phyloP scores from a whole-genome alignment of 495 filamentous ascomycete genomes.

The Penicillium pancosmium region DNA sequence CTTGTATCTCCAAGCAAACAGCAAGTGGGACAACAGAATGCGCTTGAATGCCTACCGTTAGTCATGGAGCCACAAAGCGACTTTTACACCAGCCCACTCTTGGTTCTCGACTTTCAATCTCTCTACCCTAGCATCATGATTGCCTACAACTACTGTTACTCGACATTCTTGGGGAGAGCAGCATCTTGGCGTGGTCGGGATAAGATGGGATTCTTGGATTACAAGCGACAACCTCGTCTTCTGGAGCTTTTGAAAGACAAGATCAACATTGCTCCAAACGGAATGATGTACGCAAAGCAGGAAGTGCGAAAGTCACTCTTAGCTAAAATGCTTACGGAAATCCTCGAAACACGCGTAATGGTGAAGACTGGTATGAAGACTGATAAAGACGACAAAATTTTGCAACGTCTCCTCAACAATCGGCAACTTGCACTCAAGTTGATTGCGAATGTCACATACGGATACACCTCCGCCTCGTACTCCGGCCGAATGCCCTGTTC shows the following conservation, averaged over 20 bases:
- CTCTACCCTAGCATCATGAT: conserved; percentile 98
- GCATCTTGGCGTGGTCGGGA: conserved; percentile 83
- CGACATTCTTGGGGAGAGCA: conserved; percentile 88
- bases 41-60: conserved; percentile 89
- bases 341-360: conserved; percentile 96
- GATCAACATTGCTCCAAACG: conserved; percentile 94
- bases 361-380: conserved; percentile 96
- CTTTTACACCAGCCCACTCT: conserved; percentile 86
- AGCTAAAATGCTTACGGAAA: conserved; percentile 95
- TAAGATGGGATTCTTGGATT: conserved; percentile 94
- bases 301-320: conserved; percentile 86
- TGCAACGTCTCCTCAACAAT: conserved; percentile 91
- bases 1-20: conserved; percentile 86
- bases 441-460: conserved; percentile 97
- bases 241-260: conserved; percentile 80
- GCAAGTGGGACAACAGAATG: conserved; percentile 93
- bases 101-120: conserved; percentile 95
- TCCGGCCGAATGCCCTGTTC: conserved; percentile 97
- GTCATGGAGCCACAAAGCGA: conserved; percentile 98
- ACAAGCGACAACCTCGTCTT: conserved; percentile 71
- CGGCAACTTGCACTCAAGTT: conserved; percentile 94
- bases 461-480: conserved; percentile 94
- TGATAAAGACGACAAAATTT: conserved; percentile 83
- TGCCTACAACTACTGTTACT: conserved; percentile 99
- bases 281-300: conserved; percentile 90